Evolutionary conservation across 1,284 basidiomycete genomes (phyloP), one percentile per base, ranked within the genome.

Genomic region (Cutaneotrichosporon daszewskae): DNA sequence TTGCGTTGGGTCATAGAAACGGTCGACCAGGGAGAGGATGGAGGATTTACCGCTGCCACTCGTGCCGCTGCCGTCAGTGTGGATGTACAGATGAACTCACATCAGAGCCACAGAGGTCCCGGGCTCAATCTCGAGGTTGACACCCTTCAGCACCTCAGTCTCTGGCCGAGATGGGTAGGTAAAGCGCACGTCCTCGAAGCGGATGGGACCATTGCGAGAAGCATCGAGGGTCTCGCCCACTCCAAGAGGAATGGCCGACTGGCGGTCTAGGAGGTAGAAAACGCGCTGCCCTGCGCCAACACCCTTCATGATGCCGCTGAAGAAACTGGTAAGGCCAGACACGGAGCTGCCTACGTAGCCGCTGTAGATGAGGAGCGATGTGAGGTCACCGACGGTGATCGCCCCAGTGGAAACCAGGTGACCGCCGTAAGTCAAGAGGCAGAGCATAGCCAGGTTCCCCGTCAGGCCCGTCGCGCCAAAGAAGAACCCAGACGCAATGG

Each of bases 391-490:
- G 24, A 95, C 86, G 6, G 87, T 84, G 59, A 98, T 94, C 31
- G 81, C 79, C 3, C 88, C 88, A 19, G 78, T 76, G 16, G 87
- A 85, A 13, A 97, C 94, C 4, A 98, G 79, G 29, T 85, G 85
- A 1, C 94, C 94, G 37, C 87, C 95, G 62, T 96, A 98, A 32
- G 89, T 89, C 26, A 98, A 75, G 27, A 98, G 72, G 37, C 84
- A 87, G 32, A 98, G 74, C 49, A 97, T 74, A 0, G 91, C 90
- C 35, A 95, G 77, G 66, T 98, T 98, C 10, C 95, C 95, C 39
- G 90, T 90, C 79, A 92, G 87, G 0, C 91, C 91, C 0, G 87
- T 94, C 43, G 82, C 81, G 13, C 88, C 92, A 68, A 89, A 96
- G 74, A 96, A 97, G 48, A 91, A 83, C 13, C 87, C 92, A 40